Evolutionary conservation across 2,329 filamentous ascomycete genomes (phyloP).

Genomic region (Fusarium zealandicum): DNA sequence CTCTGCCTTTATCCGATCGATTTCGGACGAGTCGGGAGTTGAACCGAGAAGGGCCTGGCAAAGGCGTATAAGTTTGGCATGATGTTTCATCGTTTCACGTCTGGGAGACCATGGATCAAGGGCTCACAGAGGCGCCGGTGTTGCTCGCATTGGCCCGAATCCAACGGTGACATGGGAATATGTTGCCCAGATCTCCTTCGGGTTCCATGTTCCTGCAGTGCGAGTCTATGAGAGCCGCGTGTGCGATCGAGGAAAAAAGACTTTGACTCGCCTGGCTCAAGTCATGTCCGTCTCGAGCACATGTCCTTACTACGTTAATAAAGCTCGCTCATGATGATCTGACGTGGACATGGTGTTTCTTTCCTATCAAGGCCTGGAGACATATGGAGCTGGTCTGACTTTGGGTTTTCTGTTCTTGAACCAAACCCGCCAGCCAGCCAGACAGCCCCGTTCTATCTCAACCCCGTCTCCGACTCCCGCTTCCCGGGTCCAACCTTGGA

Average conservation of each 20-base stretch:
- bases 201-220: constrained; percentile 15
- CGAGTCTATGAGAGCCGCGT: not conserved
- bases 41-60: constrained; percentile 25
- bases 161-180: not conserved
- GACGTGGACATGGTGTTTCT: constrained; percentile 17
- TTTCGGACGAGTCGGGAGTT: constrained; percentile 8
- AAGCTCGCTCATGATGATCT: constrained; percentile 6
- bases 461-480: not conserved
- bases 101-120: not conserved
- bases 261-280: not conserved
- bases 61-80: constrained; percentile 28
- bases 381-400: constrained; percentile 31
- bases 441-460: not conserved
- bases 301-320: not conserved
- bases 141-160: not conserved
- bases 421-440: not conserved
- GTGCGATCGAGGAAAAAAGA: too few species aligned
- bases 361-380: constrained; percentile 23
- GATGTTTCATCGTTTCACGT: constrained; percentile 31
- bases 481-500: not conserved
- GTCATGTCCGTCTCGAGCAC: not conserved
- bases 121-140: not conserved
- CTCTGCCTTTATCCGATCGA: constrained; percentile 10
- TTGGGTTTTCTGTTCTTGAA: constrained; percentile 20
- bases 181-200: too few species aligned